Evolutionary conservation across 225 moss, liverwort and hornwort species (phyloP).

Genomic region (Anthoceros angustus): DNA sequence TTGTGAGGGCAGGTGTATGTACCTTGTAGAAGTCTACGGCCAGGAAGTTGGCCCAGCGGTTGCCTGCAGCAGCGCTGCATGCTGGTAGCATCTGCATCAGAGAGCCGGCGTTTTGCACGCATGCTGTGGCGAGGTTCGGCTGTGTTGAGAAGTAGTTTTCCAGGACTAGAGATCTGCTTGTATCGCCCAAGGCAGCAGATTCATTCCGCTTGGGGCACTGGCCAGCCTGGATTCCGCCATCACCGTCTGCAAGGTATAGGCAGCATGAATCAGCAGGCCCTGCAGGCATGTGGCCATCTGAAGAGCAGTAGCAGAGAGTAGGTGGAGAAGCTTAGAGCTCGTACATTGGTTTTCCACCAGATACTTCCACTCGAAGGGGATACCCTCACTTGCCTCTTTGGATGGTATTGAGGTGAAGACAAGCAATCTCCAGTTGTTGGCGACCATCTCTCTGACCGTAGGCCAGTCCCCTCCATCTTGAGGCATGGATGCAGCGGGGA

Average conservation of each 20-base stretch:
- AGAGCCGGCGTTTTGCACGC: neutral
- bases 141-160: neutral
- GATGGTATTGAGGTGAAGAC: neutral
- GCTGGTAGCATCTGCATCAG: neutral
- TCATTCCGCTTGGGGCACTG: neutral
- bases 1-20: neutral
- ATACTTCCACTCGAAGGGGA: neutral
- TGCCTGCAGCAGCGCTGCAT: neutral
- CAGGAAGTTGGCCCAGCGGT: slow-evolving; percentile 2
- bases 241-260: neutral
- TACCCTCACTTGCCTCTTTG: neutral
- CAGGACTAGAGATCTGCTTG: neutral
- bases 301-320: neutral
- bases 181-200: neutral
- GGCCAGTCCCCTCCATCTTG: neutral
- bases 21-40: slow-evolving; percentile 2
- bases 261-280: neutral
- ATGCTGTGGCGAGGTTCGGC: neutral
- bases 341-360: neutral
- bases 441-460: neutral
- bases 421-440: slow-evolving; percentile 1
- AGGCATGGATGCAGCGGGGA: slow-evolving; percentile 1
- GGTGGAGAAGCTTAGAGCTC: neutral
- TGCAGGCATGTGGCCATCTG: neutral
- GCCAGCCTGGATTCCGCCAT: neutral